phyloP scores from a whole-genome alignment of 768 basidiomycete species.

The Gyrodon lividus region DNA sequence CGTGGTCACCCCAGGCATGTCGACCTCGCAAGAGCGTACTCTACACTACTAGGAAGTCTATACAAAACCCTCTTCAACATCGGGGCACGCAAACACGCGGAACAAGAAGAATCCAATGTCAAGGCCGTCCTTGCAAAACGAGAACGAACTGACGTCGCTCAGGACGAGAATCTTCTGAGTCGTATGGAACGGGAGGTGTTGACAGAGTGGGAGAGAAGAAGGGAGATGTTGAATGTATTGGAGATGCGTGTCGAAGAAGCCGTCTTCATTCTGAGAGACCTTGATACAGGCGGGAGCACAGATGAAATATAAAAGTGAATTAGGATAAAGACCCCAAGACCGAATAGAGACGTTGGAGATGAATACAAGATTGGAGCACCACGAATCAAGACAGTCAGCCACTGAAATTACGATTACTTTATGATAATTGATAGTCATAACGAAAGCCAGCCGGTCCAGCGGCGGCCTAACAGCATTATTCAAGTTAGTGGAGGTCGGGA shows the following conservation, averaged over 20 bases:
- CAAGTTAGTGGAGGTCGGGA: not conserved
- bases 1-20: constrained; percentile 65
- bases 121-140: constrained; percentile 77
- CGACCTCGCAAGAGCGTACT: constrained; percentile 80
- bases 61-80: constrained; percentile 94
- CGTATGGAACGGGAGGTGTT: constrained; percentile 76
- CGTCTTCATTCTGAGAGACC: constrained; percentile 86
- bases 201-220: constrained; percentile 69
- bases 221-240: constrained; percentile 72
- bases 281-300: constrained; percentile 48
- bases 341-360: not conserved
- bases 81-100: constrained; percentile 65
- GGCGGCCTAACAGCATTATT: not conserved
- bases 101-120: constrained; percentile 63
- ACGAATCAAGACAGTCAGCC: not conserved
- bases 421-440: not conserved
- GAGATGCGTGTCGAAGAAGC: constrained; percentile 87
- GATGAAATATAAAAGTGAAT: constrained; percentile 40
- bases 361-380: not conserved
- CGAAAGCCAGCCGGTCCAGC: too few species aligned
- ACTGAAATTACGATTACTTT: not conserved
- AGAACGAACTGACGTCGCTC: constrained; percentile 80
- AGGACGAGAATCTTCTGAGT: constrained; percentile 67
- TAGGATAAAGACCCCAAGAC: not conserved
- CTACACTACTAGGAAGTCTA: constrained; percentile 68